These are phyloP conservation scores for Terfezia boudieri DNA, from an alignment of 495 filamentous ascomycete species.

Conservation along the genomic window DNA sequence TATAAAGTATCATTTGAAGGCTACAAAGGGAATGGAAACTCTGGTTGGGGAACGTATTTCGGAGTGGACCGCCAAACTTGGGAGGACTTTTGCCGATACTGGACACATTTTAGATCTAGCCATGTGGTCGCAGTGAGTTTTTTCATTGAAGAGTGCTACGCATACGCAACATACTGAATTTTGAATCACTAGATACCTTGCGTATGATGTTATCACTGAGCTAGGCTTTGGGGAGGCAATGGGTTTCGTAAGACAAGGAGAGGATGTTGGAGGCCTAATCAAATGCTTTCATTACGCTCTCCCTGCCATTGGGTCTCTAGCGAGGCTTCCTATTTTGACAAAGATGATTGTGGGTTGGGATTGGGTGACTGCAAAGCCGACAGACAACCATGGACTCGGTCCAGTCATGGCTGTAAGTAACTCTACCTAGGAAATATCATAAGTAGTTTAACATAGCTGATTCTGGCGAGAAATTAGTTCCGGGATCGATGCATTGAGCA, in stretches of 20 bases:
- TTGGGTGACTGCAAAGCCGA: neutral
- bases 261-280: slow-evolving; percentile 22
- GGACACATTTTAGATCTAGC: slow-evolving; percentile 29
- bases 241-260: slow-evolving; percentile 11
- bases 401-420: neutral
- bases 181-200: slow-evolving; percentile 12
- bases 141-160: too few relatives aligned
- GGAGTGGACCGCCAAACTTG: slow-evolving; percentile 26
- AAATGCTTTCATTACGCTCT: slow-evolving; percentile 29
- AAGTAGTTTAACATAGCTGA: neutral
- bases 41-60: slow-evolving; percentile 25
- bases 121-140: slow-evolving; percentile 24
- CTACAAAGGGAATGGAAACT: slow-evolving; percentile 31
- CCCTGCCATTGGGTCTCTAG: slow-evolving; percentile 22
- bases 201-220: slow-evolving; percentile 18
- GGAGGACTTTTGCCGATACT: slow-evolving; percentile 23
- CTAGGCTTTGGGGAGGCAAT: slow-evolving; percentile 14
- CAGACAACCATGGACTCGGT: slow-evolving; percentile 1
- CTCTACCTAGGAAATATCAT: neutral
- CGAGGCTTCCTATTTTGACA: neutral
- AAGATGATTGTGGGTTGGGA: neutral
- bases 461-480: slow-evolving; percentile 16
- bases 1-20: slow-evolving; percentile 29
- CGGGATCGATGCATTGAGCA: slow-evolving; percentile 26
- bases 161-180: too few relatives aligned